phyloP scores from a whole-genome alignment of 257 asterid genomes.

The Sherardia arvensis region DNA sequence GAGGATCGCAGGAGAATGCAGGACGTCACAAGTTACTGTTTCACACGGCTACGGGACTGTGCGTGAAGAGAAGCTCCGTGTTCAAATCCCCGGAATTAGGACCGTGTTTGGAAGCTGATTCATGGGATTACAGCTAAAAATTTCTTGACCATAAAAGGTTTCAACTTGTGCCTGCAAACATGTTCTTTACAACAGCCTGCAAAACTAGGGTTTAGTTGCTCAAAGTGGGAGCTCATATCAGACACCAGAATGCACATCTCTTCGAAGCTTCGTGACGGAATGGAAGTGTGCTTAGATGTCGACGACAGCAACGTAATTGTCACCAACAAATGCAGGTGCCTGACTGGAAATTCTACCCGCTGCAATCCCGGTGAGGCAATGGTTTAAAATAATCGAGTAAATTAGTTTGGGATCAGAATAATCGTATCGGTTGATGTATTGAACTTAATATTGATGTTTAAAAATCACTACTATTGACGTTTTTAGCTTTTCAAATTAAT shows the following conservation, averaged over 20 bases:
- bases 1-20: conserved; percentile 30
- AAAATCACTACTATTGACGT: no score
- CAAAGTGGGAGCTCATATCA: conserved; percentile 71
- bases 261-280: conserved; percentile 64
- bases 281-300: conserved; percentile 61
- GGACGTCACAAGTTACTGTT: conserved; percentile 53
- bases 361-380: conserved; percentile 87
- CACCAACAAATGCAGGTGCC: conserved; percentile 70
- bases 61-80: conserved; percentile 44
- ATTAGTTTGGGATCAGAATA: no score
- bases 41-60: conserved; percentile 82
- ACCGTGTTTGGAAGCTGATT: conserved; percentile 65
- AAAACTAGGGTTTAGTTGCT: conserved; percentile 58
- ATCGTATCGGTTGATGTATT: no score
- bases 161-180: conserved; percentile 71
- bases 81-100: conserved; percentile 49
- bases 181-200: conserved; percentile 45
- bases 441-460: no score
- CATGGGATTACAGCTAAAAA: conserved; percentile 58
- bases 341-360: conserved; percentile 34
- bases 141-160: conserved; percentile 45
- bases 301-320: conserved; percentile 31
- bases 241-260: conserved; percentile 85
- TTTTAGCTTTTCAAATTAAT: no score
- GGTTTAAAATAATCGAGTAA: conserved; percentile 79